Evolutionary conservation across 2,329 filamentous ascomycete genomes (phyloP), one percentile per base, ranked within the genome.

Genomic region (Paecilomyces sp.): DNA sequence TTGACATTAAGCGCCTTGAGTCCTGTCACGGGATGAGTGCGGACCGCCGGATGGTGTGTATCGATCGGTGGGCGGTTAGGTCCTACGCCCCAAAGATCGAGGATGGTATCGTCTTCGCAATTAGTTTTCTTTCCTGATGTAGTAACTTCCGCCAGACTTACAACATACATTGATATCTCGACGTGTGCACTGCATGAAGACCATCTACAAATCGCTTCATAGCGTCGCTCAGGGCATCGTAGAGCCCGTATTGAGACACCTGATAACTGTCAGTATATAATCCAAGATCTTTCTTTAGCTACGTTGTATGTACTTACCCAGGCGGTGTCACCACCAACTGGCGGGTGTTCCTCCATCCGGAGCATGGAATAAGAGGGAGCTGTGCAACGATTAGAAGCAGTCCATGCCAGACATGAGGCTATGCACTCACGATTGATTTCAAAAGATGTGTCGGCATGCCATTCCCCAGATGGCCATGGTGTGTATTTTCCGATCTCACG

Each of bases 391-490:
- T 33, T 36, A 60, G n/a, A 12, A 57, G 56, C 18, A 18, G 18
- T 18, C 3, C 25, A 28, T 5, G 31, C 8, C 30, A 11, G 31
- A 24, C 6, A 15, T 12, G 18, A 4, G 2, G 52, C 9, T 8
- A 18, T 9, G 24, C 52, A 18, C 63, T 24, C 63, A 73, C 71
- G 79, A 61, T 82, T 81, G 60, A 81, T 73, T 65, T 82, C 80
- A 61, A 81, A 82, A 0, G 76, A 79, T 1, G 79, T 81, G 64
- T 83, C 80, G 30, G 80, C 77, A 60, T 82, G 80, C 61, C 77
- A 82, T 54, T 81, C 80, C 3, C 70, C 75, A 8, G 68, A 73
- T 1, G 75, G 75, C 69, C 79, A 81, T 0, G 79, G 79, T 1
- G 80, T 82, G 65, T 81, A 81, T 28, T 74, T 77, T 1, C 71